These are phyloP conservation scores for Colletotrichum melonis DNA, from an alignment of 2,329 filamentous ascomycete genomes.

Conservation along the genomic window DNA sequence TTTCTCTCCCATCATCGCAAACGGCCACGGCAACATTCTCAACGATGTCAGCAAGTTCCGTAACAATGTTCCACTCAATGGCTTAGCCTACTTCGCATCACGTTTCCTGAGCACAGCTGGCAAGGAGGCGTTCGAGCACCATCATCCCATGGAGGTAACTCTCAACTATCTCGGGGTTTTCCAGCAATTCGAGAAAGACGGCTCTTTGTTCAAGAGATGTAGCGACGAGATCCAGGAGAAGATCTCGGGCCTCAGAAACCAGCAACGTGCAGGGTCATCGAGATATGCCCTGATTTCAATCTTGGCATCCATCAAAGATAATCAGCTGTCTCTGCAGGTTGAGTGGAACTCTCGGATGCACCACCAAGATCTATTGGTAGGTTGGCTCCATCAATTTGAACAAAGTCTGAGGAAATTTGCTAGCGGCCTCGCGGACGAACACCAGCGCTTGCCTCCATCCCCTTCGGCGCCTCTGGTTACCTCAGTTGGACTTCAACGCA, in stretches of 20 bases:
- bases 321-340: neutral
- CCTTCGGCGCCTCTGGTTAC: neutral
- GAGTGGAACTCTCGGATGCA: conserved; percentile 26
- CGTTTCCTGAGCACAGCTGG: conserved; percentile 11
- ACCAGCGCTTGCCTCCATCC: neutral
- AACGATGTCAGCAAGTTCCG: neutral
- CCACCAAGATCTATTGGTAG: neutral
- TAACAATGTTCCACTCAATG: neutral
- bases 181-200: conserved; percentile 43
- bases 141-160: conserved; percentile 41
- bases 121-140: neutral
- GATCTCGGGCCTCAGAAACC: neutral
- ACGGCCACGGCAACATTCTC: neutral
- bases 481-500: neutral
- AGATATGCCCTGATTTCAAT: conserved; percentile 22
- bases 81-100: conserved; percentile 21
- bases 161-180: conserved; percentile 44
- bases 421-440: neutral
- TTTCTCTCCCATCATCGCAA: conserved; percentile 46
- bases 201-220: conserved; percentile 39
- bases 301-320: neutral
- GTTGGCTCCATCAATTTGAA: conserved; percentile 11
- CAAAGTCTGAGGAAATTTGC: neutral
- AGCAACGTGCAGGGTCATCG: conserved; percentile 2
- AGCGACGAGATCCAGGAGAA: neutral